Evolutionary conservation across 2,329 filamentous ascomycete species (phyloP).

Genomic region (Ophiostoma sp.): DNA sequence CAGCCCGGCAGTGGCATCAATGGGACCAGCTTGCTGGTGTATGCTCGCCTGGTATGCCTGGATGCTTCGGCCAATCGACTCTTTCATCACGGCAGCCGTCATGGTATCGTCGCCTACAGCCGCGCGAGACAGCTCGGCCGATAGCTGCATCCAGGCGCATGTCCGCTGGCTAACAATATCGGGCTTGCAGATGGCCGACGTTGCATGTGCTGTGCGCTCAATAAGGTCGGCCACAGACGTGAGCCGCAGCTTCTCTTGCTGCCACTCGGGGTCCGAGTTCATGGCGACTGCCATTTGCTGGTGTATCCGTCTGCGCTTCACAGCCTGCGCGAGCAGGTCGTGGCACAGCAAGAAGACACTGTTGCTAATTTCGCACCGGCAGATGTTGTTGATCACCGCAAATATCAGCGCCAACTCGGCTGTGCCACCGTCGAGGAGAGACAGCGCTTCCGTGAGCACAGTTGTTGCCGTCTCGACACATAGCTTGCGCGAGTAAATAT

Average conservation of each 20-base stretch:
- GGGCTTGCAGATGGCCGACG: conserved; percentile 4
- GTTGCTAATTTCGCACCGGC: conserved; percentile 11
- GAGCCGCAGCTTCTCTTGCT: conserved; percentile 4
- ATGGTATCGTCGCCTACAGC: not conserved
- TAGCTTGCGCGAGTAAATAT: not conserved
- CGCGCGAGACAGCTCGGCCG: conserved; percentile 7
- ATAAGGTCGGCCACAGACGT: conserved; percentile 4
- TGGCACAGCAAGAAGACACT: conserved; percentile 4
- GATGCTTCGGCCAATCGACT: not conserved
- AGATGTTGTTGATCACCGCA: conserved; percentile 11
- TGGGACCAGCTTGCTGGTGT: not conserved
- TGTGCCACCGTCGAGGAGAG: not conserved
- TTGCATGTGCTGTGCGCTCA: not conserved
- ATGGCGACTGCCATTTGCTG: conserved; percentile 8
- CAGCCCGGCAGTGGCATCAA: not conserved
- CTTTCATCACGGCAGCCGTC: conserved; percentile 6
- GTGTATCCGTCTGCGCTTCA: not conserved
- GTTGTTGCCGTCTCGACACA: conserved; percentile 9
- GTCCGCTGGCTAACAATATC: conserved; percentile 12
- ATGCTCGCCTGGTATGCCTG: conserved; percentile 5
- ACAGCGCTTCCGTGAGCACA: not conserved
- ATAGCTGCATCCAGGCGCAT: conserved; percentile 8
- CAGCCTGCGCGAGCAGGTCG: conserved; percentile 4
- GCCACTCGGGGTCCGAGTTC: conserved; percentile 3
- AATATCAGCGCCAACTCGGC: not conserved